Conservation (phyloP, 768 basidiomycete genomes). For the Clathrus columnatus region DNA sequence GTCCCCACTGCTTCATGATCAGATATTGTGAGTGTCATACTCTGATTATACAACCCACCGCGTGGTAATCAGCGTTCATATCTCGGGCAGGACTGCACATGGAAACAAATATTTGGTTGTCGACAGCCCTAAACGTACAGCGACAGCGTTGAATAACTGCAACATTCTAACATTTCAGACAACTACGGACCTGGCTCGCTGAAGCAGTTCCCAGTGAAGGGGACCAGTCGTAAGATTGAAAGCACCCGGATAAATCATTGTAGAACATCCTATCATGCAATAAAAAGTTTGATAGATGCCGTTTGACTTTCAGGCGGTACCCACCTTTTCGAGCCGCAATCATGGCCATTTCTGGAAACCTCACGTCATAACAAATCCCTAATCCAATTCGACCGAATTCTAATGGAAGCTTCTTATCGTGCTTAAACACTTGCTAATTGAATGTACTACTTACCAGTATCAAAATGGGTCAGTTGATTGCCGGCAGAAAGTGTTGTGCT, state of each 20-base stretch:
- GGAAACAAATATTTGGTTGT: slow-evolving; percentile 92
- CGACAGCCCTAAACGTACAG: slow-evolving; percentile 72
- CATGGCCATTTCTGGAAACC: slow-evolving; percentile 91
- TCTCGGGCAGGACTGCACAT: slow-evolving; percentile 96
- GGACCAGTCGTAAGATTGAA: slow-evolving; percentile 97
- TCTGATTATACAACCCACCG: slow-evolving; percentile 39
- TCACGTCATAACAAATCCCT: slow-evolving; percentile 93
- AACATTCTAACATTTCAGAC: neutral
- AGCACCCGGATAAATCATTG: slow-evolving; percentile 87
- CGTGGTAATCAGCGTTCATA: slow-evolving; percentile 74
- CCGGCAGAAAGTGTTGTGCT: slow-evolving; percentile 84
- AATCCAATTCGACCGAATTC: slow-evolving; percentile 97
- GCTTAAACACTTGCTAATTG: neutral
- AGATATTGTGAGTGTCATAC: neutral
- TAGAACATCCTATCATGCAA: slow-evolving; percentile 87
- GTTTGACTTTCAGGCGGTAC: no score
- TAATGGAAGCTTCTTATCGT: slow-evolving; percentile 23
- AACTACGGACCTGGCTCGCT: slow-evolving; percentile 61
- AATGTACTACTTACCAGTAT: slow-evolving; percentile 53
- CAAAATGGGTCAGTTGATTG: slow-evolving; percentile 63
- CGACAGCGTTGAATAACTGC: slow-evolving; percentile 1
- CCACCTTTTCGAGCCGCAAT: slow-evolving; percentile 78
- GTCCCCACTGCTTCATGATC: slow-evolving; percentile 58
- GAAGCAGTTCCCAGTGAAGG: slow-evolving; percentile 90
- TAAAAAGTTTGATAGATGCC: no score